These are phyloP conservation scores for Cicer judaicum DNA, from an alignment of 306 rosid species.

Conservation along the genomic window DNA sequence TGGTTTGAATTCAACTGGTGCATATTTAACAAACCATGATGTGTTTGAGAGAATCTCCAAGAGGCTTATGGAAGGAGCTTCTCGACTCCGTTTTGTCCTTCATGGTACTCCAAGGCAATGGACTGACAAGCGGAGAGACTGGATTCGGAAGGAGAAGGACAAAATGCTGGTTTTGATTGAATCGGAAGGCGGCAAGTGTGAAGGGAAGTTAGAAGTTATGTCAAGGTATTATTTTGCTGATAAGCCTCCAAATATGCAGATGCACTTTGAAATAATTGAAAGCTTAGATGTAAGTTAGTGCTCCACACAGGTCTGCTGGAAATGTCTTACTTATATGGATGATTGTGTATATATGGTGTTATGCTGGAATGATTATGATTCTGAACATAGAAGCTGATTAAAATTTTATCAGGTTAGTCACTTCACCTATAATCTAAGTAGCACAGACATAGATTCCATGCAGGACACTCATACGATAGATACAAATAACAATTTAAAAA, in stretches of 20 bases:
- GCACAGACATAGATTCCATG: no score
- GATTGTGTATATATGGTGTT: slow-evolving; percentile 19
- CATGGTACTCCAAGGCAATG: slow-evolving; percentile 97
- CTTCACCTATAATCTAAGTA: no score
- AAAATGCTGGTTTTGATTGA: slow-evolving; percentile 60
- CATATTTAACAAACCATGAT: slow-evolving; percentile 64
- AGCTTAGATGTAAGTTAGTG: slow-evolving; percentile 57
- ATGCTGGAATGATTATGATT: slow-evolving; percentile 7
- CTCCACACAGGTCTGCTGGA: slow-evolving; percentile 2
- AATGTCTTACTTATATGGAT: neutral
- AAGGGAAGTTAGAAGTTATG: slow-evolving; percentile 54
- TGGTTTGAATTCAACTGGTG: slow-evolving; percentile 77
- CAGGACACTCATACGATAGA: no score
- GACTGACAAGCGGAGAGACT: slow-evolving; percentile 64
- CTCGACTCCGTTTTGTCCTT: slow-evolving; percentile 60
- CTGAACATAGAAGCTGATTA: slow-evolving; percentile 13
- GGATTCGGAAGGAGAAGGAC: slow-evolving; percentile 74
- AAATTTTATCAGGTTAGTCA: neutral
- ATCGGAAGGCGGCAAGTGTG: slow-evolving; percentile 56
- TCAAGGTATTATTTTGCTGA: slow-evolving; percentile 69
- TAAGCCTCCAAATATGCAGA: slow-evolving; percentile 67
- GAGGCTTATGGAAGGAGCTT: slow-evolving; percentile 49
- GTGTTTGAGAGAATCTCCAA: slow-evolving; percentile 61
- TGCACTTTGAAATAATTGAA: slow-evolving; percentile 90
- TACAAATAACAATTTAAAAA: no score